Conservation (phyloP, 768 basidiomycete genomes). For the Leccinum fibrillosum region DNA sequence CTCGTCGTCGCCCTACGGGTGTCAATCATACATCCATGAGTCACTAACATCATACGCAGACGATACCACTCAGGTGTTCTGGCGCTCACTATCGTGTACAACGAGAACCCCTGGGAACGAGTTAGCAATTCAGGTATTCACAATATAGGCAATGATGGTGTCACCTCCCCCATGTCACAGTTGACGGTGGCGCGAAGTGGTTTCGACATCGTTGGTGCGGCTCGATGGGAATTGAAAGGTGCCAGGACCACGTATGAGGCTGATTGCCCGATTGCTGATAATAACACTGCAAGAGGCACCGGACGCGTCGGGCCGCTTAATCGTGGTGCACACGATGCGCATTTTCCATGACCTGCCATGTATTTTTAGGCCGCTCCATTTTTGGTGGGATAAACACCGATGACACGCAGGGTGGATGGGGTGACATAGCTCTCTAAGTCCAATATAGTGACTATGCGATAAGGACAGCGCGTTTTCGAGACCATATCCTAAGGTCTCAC, state of each 20-base stretch:
- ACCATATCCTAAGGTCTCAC: slow-evolving; percentile 14
- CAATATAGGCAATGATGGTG: background rate
- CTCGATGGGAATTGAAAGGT: background rate
- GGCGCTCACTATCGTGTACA: slow-evolving; percentile 41
- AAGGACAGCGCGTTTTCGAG: background rate
- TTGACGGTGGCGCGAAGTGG: slow-evolving; percentile 43
- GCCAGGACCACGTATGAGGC: background rate
- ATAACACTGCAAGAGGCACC: background rate
- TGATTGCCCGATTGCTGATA: background rate
- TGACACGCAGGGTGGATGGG: background rate
- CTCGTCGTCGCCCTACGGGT: slow-evolving; percentile 46
- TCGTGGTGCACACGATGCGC: background rate
- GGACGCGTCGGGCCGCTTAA: slow-evolving; percentile 1
- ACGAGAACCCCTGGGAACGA: slow-evolving; percentile 43
- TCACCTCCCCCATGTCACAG: slow-evolving; percentile 57
- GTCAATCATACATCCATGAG: background rate
- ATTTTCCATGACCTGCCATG: background rate
- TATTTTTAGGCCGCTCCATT: background rate
- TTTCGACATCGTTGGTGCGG: slow-evolving; percentile 14
- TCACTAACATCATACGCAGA: background rate
- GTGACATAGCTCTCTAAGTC: background rate
- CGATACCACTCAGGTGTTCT: background rate
- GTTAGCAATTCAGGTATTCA: slow-evolving; percentile 1
- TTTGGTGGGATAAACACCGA: background rate
- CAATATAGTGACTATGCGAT: background rate